phyloP scores from a whole-genome alignment of 208 protist genomes.

The Wallacemonas sp. region DNA sequence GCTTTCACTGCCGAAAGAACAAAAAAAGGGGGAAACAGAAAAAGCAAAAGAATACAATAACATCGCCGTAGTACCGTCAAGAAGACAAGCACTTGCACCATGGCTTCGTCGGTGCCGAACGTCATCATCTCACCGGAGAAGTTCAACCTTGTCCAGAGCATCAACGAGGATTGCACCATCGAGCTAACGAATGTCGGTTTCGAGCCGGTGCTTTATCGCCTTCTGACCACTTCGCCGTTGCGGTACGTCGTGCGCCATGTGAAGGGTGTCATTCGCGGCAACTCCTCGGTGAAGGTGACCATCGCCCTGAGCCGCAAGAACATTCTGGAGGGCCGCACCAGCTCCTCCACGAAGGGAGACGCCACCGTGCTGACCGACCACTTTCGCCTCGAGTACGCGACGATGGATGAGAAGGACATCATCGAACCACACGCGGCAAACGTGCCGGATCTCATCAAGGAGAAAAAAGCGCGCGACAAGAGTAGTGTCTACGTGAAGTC shows the following conservation, averaged over 20 bases:
- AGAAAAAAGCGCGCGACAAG: conserved; percentile 46
- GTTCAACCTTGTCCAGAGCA: conserved; percentile 50
- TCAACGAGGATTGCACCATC: conserved; percentile 67
- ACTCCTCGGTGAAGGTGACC: conserved; percentile 48
- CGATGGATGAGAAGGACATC: conserved; percentile 47
- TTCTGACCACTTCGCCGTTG: conserved; percentile 64
- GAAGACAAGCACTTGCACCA: conserved; percentile 3
- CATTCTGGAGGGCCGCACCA: conserved; percentile 8
- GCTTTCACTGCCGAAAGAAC: too few species aligned
- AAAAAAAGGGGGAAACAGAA: too few species aligned
- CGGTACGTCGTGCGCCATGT: conserved; percentile 75
- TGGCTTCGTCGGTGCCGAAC: conserved; percentile 28
- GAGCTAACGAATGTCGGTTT: conserved; percentile 79
- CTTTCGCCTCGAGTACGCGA: conserved; percentile 75
- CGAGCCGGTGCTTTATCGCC: conserved; percentile 67
- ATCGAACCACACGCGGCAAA: conserved; percentile 61
- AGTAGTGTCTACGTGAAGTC: conserved; percentile 21
- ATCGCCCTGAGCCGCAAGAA: conserved; percentile 59
- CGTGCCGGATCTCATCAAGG: conserved; percentile 64
- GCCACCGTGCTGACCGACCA: conserved; percentile 46
- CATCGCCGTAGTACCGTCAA: too few species aligned
- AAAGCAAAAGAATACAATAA: conserved; percentile 1
- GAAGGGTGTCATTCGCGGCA: conserved; percentile 72
- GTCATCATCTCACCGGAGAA: conserved; percentile 50
- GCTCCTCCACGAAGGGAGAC: neutral